Conservation (phyloP, 371 early-diverging fungal species). For the Haplosporangium sp. region DNA sequence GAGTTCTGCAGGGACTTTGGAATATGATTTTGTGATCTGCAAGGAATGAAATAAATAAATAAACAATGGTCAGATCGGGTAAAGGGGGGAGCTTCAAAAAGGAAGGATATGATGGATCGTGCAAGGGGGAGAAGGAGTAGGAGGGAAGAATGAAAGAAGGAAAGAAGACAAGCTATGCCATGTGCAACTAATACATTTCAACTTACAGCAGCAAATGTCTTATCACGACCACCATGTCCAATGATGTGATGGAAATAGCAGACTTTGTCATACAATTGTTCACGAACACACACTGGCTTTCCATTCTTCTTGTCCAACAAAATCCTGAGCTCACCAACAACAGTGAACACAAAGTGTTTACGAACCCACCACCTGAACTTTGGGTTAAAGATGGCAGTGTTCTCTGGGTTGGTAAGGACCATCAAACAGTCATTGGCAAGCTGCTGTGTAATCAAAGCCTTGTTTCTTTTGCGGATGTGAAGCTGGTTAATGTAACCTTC, state of each 20-base stretch:
- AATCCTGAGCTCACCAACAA: conserved; percentile 52
- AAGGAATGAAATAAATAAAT: neutral
- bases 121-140: neutral
- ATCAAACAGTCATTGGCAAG: conserved; percentile 53
- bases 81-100: too few relatives aligned
- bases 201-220: conserved; percentile 56
- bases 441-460: conserved; percentile 49
- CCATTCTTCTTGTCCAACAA: conserved; percentile 54
- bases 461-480: conserved; percentile 51
- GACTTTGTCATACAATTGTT: conserved; percentile 52
- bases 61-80: conserved; percentile 2
- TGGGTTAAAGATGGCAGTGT: conserved; percentile 54
- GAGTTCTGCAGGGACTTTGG: conserved; percentile 53
- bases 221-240: conserved; percentile 55
- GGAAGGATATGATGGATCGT: too few relatives aligned
- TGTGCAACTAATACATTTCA: neutral
- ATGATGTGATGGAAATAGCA: conserved; percentile 54
- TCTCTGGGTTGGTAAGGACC: conserved; percentile 53
- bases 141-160: too few relatives aligned
- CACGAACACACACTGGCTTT: conserved; percentile 51
- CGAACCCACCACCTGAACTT: conserved; percentile 56
- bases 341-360: conserved; percentile 54
- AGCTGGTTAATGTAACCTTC: conserved; percentile 54
- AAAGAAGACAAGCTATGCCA: neutral
- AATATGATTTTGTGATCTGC: conserved; percentile 54